Base-by-base conservation (phyloP, 352 stramenopile genomes). In the Aphanomyces invadans region DNA sequence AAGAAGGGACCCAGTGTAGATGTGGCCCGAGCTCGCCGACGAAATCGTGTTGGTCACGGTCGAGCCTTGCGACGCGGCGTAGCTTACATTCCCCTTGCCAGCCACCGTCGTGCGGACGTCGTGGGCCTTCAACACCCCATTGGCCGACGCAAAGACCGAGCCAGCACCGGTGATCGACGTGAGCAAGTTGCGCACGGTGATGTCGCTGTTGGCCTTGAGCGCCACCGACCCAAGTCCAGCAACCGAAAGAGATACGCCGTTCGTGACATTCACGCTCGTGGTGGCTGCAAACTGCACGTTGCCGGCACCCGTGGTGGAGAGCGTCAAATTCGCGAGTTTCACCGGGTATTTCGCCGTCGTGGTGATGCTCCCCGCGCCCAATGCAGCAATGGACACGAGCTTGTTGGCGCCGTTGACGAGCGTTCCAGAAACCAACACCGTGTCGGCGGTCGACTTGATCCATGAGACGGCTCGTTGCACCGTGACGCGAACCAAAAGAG, bases 281-380 rank as follows among this genome's bases (percentile, higher is more conserved):
- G 55, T 33, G 25, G 55, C 36, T n/a, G 38, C 55, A 3, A 63
- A 33, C 36, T 63, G 38, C 26, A 63, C 26, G n/a, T 63, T 63
- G 42, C n/a, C 38, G 1, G 26, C 36, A 23, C 26, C 21, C 7
- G 42, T 21, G 11, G 28, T n/a, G 1, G 36, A 23, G 26, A 28
- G 17, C 25, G 25, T 12, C 23, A 42, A 11, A 19, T 51, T 51
- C 11, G 26, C 4, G 12, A 65, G 15, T 19, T 32, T 26, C 12
- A 38, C 57, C 10, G 32, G 29, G 29, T 51, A n/a, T 7, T 23
- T 31, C 5, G 57, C 36, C 0, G 23, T 17, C 1, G 42, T n/a
- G 4, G 32, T 53, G 15, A 65, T 42, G 45, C 32, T 65, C 19
- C 31, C 28, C 12, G 44, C 19, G 21, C 44, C 12, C 44, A 52